Conservation (phyloP, 1,284 basidiomycete genomes). For the Vanrija sp. region DNA sequence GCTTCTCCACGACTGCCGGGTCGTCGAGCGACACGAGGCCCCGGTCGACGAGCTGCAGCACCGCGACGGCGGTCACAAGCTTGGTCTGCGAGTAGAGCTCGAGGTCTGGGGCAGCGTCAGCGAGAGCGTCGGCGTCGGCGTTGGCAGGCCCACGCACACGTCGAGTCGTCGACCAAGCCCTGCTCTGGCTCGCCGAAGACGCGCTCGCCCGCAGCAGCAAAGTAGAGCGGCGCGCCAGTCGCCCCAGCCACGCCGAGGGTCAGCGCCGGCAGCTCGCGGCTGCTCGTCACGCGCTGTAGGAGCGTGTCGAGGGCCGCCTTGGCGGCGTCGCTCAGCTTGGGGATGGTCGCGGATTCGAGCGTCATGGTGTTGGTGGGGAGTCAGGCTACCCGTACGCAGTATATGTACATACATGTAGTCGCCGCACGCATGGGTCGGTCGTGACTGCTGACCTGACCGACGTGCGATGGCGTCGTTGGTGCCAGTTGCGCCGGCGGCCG, state of each 20-base stretch:
- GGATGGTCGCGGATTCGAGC: too few relatives aligned
- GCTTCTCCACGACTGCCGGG: constrained; percentile 21
- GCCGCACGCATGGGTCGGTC: too few relatives aligned
- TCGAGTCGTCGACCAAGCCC: constrained; percentile 8
- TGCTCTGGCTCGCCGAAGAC: constrained; percentile 20
- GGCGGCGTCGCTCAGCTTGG: constrained; percentile 4
- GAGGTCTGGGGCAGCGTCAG: constrained; percentile 8
- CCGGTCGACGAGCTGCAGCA: constrained; percentile 33
- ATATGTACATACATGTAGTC: too few relatives aligned
- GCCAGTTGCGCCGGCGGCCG: too few relatives aligned
- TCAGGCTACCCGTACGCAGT: too few relatives aligned
- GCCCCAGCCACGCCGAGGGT: constrained; percentile 28
- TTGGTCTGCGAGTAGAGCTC: constrained; percentile 39
- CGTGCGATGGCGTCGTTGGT: too few relatives aligned
- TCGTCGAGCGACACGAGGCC: constrained; percentile 31
- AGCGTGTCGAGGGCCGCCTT: constrained; percentile 19
- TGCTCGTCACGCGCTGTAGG: constrained; percentile 13
- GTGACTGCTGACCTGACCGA: too few relatives aligned
- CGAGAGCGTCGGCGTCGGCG: not conserved
- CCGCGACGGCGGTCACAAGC: constrained; percentile 34
- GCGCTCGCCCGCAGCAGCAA: constrained; percentile 16
- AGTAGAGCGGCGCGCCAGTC: constrained; percentile 23
- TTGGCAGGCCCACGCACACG: constrained; percentile 1
- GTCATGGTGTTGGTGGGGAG: too few relatives aligned
- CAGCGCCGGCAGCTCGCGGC: constrained; percentile 21